phyloP scores from a whole-genome alignment of 176 grass and related monocot genomes.

The Phoenix roebelenii region DNA sequence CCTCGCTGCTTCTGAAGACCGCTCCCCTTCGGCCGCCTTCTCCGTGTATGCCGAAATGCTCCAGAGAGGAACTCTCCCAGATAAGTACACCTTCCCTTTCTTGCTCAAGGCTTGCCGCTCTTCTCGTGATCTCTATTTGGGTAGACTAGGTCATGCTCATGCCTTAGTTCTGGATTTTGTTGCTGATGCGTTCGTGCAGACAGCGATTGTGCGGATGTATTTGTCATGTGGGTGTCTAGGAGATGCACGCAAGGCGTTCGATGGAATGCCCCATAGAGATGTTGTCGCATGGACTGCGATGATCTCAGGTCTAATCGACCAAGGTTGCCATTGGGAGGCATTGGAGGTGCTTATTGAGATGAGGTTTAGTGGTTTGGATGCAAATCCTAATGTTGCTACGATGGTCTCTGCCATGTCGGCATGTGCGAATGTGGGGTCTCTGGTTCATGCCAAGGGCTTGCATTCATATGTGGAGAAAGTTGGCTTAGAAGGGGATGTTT shows the following conservation, averaged over 20 bases:
- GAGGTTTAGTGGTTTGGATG: conserved; percentile 7
- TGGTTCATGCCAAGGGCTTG: conserved; percentile 34
- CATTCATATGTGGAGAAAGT: conserved; percentile 42
- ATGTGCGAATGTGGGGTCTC: conserved; percentile 25
- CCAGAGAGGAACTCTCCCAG: conserved; percentile 20
- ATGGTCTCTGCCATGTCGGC: conserved; percentile 41
- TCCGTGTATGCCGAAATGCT: conserved; percentile 44
- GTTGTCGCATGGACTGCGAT: conserved; percentile 42
- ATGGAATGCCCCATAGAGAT: conserved; percentile 34
- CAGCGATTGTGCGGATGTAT: conserved; percentile 23
- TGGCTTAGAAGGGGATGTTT: conserved; percentile 28
- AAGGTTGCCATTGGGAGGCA: conserved; percentile 10
- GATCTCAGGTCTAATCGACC: conserved; percentile 24
- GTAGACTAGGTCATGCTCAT: conserved; percentile 21
- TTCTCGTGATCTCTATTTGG: conserved; percentile 7
- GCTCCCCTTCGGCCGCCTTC: conserved; percentile 13
- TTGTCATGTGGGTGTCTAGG: background rate
- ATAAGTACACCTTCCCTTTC: conserved; percentile 55
- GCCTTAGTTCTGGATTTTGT: conserved; percentile 20
- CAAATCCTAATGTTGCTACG: conserved; percentile 28
- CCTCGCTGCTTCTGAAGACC: background rate
- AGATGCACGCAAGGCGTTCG: conserved; percentile 21
- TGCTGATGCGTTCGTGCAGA: conserved; percentile 30
- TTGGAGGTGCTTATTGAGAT: conserved; percentile 33
- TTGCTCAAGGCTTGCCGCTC: conserved; percentile 42